Evolutionary conservation across 176 grass and related monocot species (phyloP).

Genomic region (Juncus effusus): DNA sequence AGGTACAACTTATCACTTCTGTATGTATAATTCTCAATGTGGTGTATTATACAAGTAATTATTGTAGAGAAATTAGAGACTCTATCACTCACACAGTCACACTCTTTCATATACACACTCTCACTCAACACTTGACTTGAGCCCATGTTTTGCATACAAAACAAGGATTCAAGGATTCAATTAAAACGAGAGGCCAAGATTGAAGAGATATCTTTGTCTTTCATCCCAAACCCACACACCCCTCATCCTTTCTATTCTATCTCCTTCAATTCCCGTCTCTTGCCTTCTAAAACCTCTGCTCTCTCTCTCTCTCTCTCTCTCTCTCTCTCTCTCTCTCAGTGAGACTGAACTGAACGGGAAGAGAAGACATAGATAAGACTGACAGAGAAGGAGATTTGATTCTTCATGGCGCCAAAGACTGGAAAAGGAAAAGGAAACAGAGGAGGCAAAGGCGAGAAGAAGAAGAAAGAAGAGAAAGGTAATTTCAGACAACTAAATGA

Average conservation of each 20-base stretch:
- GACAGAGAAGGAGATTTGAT: background rate
- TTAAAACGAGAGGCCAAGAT: conserved; percentile 57
- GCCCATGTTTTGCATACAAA: background rate
- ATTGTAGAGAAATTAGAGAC: no score
- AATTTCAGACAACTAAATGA: background rate
- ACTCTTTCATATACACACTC: no score
- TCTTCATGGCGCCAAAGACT: conserved; percentile 81
- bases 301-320: background rate
- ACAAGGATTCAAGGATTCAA: background rate
- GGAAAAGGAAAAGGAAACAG: conserved; percentile 67
- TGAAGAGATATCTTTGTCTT: conserved; percentile 27
- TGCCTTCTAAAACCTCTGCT: background rate
- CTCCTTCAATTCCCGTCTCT: background rate
- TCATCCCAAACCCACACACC: conserved; percentile 31
- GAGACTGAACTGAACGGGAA: background rate
- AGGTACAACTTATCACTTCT: no score
- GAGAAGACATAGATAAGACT: background rate
- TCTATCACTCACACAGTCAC: no score
- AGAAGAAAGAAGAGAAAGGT: conserved; percentile 99
- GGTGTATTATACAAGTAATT: no score
- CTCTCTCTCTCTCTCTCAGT: background rate
- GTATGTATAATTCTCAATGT: no score
- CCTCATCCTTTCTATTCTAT: conserved; percentile 56
- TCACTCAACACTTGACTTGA: no score
- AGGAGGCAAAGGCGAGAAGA: conserved; percentile 67